A percentile compares a stretch with the other conserved stretches of the same genome.
Evolutionary conservation across 768 basidiomycete species (phyloP).

Genomic region (Mrakia hoshinonis): DNA sequence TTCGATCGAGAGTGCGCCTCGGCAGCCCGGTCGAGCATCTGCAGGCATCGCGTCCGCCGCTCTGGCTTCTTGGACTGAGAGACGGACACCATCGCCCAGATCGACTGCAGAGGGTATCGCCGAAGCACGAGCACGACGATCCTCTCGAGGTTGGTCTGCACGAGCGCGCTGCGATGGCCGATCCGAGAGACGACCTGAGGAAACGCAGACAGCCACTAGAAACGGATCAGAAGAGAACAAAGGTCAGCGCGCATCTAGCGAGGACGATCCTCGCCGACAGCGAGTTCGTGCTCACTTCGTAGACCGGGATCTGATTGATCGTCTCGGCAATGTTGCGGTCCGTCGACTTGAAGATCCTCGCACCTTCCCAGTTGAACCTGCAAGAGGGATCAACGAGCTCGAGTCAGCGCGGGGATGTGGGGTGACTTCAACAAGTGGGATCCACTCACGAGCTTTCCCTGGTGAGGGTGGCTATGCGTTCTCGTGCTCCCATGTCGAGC

Average conservation of each 20-base stretch:
- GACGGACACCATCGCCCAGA: slow-evolving; percentile 87
- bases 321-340: slow-evolving; percentile 46
- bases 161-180: slow-evolving; percentile 58
- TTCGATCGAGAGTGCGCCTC: background rate
- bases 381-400: background rate
- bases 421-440: background rate
- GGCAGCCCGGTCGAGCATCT: slow-evolving; percentile 32
- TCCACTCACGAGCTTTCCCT: slow-evolving; percentile 19
- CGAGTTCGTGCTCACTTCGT: slow-evolving; percentile 53
- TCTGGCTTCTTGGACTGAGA: slow-evolving; percentile 67
- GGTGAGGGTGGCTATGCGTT: background rate
- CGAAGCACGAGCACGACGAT: slow-evolving; percentile 68
- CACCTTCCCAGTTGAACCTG: background rate
- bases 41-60: slow-evolving; percentile 54
- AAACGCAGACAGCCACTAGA: slow-evolving; percentile 88
- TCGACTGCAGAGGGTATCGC: slow-evolving; percentile 76
- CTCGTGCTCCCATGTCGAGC: slow-evolving; percentile 51
- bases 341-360: background rate
- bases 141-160: slow-evolving; percentile 53
- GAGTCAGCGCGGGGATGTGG: background rate
- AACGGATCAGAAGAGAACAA: background rate
- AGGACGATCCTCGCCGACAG: background rate
- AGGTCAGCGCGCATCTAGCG: background rate
- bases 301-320: slow-evolving; percentile 58
- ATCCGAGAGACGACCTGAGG: slow-evolving; percentile 95